phyloP scores from a whole-genome alignment of 2,329 filamentous ascomycete species.

The Aspergillus carbonarius region DNA sequence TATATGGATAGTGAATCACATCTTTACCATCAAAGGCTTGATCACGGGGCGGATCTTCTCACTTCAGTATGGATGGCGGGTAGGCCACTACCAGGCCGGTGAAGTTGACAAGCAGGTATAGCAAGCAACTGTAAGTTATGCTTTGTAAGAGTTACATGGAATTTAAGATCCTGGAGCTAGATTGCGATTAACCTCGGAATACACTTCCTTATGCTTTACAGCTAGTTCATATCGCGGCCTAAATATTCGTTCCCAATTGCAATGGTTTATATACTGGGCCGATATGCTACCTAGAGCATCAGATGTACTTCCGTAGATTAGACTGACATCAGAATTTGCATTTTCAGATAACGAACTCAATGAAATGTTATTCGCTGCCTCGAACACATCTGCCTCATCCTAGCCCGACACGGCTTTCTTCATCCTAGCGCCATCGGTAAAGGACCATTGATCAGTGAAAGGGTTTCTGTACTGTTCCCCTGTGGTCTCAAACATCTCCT shows the following conservation, averaged over 20 bases:
- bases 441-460: neutral
- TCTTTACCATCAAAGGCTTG: slow-evolving; percentile 34
- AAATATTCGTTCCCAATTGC: too few relatives aligned
- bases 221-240: too few relatives aligned
- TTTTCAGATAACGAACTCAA: neutral
- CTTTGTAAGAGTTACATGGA: too few relatives aligned
- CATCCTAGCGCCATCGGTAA: neutral
- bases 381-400: neutral
- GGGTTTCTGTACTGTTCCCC: neutral
- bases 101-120: neutral
- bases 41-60: slow-evolving; percentile 31
- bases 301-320: neutral
- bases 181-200: too few relatives aligned
- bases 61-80: slow-evolving; percentile 27
- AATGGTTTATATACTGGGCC: too few relatives aligned
- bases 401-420: neutral
- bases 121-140: neutral
- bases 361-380: neutral
- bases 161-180: too few relatives aligned
- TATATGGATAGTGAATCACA: slow-evolving; percentile 32
- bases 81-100: neutral
- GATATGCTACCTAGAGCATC: neutral
- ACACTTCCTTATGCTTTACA: too few relatives aligned
- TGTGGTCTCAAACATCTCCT: neutral
- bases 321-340: neutral